Conservation (phyloP, 371 early-diverging fungal species). For the Funneliformis caledonium region DNA sequence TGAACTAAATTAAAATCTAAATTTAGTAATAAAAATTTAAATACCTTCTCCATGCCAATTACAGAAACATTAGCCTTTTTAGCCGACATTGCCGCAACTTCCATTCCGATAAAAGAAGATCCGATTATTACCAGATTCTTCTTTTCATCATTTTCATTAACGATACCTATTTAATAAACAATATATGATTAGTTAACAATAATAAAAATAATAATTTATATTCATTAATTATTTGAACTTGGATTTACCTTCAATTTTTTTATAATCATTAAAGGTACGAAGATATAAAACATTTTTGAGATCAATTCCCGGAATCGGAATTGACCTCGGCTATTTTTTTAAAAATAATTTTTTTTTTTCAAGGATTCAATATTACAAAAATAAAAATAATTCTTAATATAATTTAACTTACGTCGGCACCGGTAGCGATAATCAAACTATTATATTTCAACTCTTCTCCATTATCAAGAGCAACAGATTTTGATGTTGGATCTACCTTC, state of each 20-base stretch:
- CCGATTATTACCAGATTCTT: conserved; percentile 59
- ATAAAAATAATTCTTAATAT: background rate
- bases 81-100: conserved; percentile 52
- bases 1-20: background rate
- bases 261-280: conserved; percentile 51
- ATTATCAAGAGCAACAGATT: conserved; percentile 49
- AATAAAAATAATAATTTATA: background rate
- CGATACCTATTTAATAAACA: conserved; percentile 15
- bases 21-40: background rate
- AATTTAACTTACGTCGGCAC: conserved; percentile 46
- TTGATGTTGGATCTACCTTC: conserved; percentile 47
- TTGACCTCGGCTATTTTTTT: conserved; percentile 47
- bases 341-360: background rate
- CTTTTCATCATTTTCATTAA: conserved; percentile 42
- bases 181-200: conserved; percentile 15
- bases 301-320: conserved; percentile 51
- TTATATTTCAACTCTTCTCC: conserved; percentile 48
- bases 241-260: conserved; percentile 47
- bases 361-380: background rate
- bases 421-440: conserved; percentile 54
- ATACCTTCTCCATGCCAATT: conserved; percentile 54
- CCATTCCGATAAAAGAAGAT: conserved; percentile 65
- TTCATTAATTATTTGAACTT: background rate
- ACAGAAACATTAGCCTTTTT: conserved; percentile 55
- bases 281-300: conserved; percentile 54